Conservation (phyloP, 371 early-diverging fungal species). For the Mycotypha africana region DNA sequence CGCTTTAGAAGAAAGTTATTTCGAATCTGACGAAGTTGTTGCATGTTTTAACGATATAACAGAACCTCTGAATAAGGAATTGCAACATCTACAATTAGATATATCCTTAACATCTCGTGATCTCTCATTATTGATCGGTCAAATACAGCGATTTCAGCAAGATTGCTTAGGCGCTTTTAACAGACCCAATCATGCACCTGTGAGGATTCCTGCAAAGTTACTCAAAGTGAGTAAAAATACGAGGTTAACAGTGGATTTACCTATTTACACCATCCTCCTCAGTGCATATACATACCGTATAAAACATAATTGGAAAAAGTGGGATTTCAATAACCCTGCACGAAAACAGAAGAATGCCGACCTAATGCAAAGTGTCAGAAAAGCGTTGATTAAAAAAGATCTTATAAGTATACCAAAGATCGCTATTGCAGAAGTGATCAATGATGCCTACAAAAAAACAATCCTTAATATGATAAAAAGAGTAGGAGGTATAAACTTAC, state of each 20-base stretch:
- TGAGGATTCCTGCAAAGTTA: slow-evolving; percentile 57
- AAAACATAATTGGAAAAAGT: slow-evolving; percentile 39
- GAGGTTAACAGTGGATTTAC: slow-evolving; percentile 19
- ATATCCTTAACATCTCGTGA: slow-evolving; percentile 44
- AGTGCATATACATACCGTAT: slow-evolving; percentile 51
- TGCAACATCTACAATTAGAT: slow-evolving; percentile 24
- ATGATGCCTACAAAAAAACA: slow-evolving; percentile 30
- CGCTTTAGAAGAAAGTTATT: slow-evolving; percentile 35
- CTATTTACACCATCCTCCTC: slow-evolving; percentile 46
- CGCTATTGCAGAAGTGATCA: slow-evolving; percentile 43
- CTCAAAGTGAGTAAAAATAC: slow-evolving; percentile 39
- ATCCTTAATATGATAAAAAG: slow-evolving; percentile 31
- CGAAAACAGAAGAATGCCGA: slow-evolving; percentile 40
- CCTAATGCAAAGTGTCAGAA: slow-evolving; percentile 43
- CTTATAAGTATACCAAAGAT: slow-evolving; percentile 41
- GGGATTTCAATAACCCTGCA: slow-evolving; percentile 48
- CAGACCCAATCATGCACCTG: slow-evolving; percentile 21
- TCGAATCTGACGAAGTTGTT: slow-evolving; percentile 34
- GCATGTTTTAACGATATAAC: slow-evolving; percentile 40
- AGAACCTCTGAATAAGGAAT: slow-evolving; percentile 33
- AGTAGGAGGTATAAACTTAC: slow-evolving; percentile 49
- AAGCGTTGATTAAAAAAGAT: slow-evolving; percentile 23
- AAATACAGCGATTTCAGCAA: slow-evolving; percentile 63
- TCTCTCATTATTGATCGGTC: slow-evolving; percentile 47
- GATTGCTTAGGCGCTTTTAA: slow-evolving; percentile 48